Percentiles rank a stretch among this genome's conserved stretches.
These are phyloP conservation scores for Oryza officinalis DNA, from an alignment of 176 grass and related monocot species.

Conservation along the genomic window DNA sequence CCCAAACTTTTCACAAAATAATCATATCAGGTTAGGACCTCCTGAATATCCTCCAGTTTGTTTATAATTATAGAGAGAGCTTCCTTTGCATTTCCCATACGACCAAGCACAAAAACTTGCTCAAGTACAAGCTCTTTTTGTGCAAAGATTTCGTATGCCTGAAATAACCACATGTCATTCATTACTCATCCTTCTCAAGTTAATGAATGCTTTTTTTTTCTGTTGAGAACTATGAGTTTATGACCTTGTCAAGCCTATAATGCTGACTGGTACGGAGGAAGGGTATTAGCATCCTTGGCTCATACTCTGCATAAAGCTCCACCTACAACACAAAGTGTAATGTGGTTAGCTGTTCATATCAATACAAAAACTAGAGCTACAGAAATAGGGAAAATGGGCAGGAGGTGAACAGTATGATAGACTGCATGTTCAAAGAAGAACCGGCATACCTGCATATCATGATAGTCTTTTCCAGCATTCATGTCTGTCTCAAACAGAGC, in stretches of 20 bases:
- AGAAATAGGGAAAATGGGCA: constrained; percentile 11
- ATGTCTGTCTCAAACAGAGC: constrained; percentile 88
- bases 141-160: constrained; percentile 88
- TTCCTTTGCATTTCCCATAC: constrained; percentile 98
- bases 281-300: constrained; percentile 76
- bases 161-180: constrained; percentile 49
- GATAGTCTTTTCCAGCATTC: constrained; percentile 84
- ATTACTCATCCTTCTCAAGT: constrained; percentile 26
- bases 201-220: constrained; percentile 3
- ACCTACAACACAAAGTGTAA: constrained; percentile 52
- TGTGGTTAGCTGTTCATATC: constrained; percentile 20
- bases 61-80: constrained; percentile 93
- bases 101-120: constrained; percentile 89
- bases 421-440: constrained; percentile 9
- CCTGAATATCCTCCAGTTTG: constrained; percentile 85
- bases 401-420: not conserved
- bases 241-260: constrained; percentile 93
- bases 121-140: constrained; percentile 80
- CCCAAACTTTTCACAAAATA: constrained; percentile 15
- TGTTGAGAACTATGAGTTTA: not conserved
- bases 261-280: constrained; percentile 95
- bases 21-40: constrained; percentile 49
- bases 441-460: constrained; percentile 88
- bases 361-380: constrained; percentile 15
- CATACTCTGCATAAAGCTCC: constrained; percentile 96